Base-by-base conservation (phyloP, 1,284 basidiomycete genomes). In the Fereydounia khargensis region DNA sequence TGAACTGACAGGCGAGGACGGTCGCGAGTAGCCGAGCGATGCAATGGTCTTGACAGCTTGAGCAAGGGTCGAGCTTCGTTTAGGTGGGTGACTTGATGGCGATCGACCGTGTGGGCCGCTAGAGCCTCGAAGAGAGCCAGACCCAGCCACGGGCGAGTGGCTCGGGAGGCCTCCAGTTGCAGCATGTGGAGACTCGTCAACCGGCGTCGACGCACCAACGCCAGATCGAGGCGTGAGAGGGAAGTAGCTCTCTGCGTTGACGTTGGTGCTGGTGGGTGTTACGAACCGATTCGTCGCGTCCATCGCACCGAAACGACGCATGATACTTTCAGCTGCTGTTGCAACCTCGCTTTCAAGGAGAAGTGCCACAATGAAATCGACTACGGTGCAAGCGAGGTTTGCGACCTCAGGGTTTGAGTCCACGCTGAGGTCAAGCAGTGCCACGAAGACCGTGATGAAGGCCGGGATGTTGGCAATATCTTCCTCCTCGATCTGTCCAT, bases 391-490 rank as follows among this genome's bases (percentile, higher is more conserved):
- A 0, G 92, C 91, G 69, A 89, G 84, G 6, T 87, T 85, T 0
- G 90, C 87, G 4, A 98, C 91, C 73, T 97, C 92, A 37, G 87
- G 84, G 71, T 94, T 90, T 0, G 92, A 88, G 70, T 98, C 95
- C 9, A 87, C 86, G 1, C 90, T 90, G 9, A 98, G 81, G 76
- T 97, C 92, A 43, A 97, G 80, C 9, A 98, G 81, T 3, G 88
- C 83, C 24, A 87, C 86, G 70, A 90, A 95, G 63, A 97, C 88
- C 20, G 91, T 91, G 80, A 89, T 91, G 80, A 92, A 91, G 0
- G 87, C 89, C 1, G 88, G 88, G 19, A 96, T 79, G 6, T 92
- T 74, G 5, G 63, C 59, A 16, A 91, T 87, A 16, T 89, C 81
- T 68, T 88, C 89, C 70, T 89, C 86, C 61, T 88, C 86, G 46